Base-by-base conservation (phyloP, 192 early-diverging fungal genomes). In the Thoreauomyces humboldtii region DNA sequence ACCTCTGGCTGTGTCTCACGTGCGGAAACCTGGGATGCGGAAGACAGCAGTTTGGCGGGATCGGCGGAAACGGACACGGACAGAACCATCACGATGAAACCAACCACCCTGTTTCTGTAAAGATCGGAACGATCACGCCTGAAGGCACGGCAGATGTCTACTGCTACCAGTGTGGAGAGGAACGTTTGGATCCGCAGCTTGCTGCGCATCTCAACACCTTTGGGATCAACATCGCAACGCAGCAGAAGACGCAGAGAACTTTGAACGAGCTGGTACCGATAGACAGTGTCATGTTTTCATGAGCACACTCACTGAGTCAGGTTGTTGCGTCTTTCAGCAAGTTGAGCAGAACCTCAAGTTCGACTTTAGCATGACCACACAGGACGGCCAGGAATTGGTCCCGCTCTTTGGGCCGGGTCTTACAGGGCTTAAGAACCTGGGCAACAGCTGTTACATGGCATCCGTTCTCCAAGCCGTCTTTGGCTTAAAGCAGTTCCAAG, bases 361-460 rank as follows among this genome's bases (percentile, higher is more conserved):
- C 81, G 92, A 97, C 64, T 98, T 98, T 69, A 92, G 88, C 70
- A 99, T 99, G 96, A 90, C 89, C 3, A 95, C 92, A 2, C 91
- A 93, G 31, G 96, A 99, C 69, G 96, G 96, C 41, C 86, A 90
- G 60, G 78, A 87, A 25, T 79, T 96, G 52, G 77, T 82, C 17
- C 89, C 93, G 0, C 72, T 92, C 21, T 95, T 90, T 57, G 95
- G 94, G 5, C 88, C 94, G 19, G 92, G 94, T 1, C 88, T 88
- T 69, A 96, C 95, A 22, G 96, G 96, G 5, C 79, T 99, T 25
- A 87, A 81, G 61, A 99, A 99, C 66, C 70, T 99, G 28, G 96
- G 96, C 28, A 99, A 99, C 78, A 94, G 94, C 58, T 99, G 96
- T 76, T 99, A 99, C 73, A 91, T 99, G 91, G 91, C 92, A 2